Base-by-base conservation (phyloP, 805 yeast species). In the Teunomyces atbi region DNA sequence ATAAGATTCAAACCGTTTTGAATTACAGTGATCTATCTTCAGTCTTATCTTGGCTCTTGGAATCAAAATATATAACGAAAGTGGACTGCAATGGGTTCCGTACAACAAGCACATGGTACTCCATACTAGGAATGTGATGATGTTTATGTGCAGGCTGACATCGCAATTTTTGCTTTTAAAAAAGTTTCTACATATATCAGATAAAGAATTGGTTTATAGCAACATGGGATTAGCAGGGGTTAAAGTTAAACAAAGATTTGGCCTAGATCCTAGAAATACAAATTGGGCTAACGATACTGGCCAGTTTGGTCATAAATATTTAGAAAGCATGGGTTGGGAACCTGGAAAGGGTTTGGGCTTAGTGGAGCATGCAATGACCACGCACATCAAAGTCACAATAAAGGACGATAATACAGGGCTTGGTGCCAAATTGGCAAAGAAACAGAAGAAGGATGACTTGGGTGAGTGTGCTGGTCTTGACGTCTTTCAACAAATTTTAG, bases 401-500 rank as follows among this genome's bases (percentile, higher is more conserved):
- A 92, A 91, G 64, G 89, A 85, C 35, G 97, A 92, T 56, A 88
- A 78, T 43, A 65, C 81, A 2, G 99, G 99, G 0, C 73, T 92
- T 6, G 99, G 99, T n/a, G 87, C 95, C n/a, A 82, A 79, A 53
- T 69, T 84, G 36, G 79, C 82, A 10, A 75, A 76, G 56, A 76
- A 76, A 45, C 74, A 72, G 35, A 78, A 79, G 54, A 77, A 71
- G 37, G 94, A 84, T 54, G 89, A 84, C 55, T 78, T 82, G 52
- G 96, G 89, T 47, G 96, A 89, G 53, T 83, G 92, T 54, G 86
- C 90, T 8, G 97, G 97, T 3, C 74, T 92, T 35, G 98, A 94
- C 64, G 96, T 86, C 3, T 92, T 94, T 62, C 99, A 92, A 69
- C 77, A 95, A 55, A 79, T 92, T 39, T 71, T 92, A 51, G 97